A percentile compares a stretch with the other conserved stretches of the same genome.
These are phyloP conservation scores for Erigeron philadelphicus DNA, from an alignment of 140 eudicot genomes.

Conservation along the genomic window DNA sequence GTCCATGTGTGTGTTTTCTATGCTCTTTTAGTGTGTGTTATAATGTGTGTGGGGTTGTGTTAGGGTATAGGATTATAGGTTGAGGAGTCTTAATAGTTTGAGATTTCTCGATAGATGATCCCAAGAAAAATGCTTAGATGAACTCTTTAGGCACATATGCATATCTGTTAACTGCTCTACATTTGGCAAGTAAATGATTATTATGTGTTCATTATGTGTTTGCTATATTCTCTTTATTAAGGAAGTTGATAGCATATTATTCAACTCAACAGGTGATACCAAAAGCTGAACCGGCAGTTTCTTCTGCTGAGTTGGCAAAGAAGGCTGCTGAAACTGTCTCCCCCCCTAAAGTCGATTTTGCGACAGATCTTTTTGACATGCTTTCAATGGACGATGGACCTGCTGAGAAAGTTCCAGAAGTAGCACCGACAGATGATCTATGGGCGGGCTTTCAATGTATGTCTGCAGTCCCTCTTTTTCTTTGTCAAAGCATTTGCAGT, in stretches of 20 bases:
- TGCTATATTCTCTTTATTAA: neutral
- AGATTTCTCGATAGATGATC: neutral
- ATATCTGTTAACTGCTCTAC: slow-evolving; percentile 5
- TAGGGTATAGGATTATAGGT: too few species aligned
- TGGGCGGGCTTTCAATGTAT: slow-evolving; percentile 98
- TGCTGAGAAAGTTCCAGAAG: slow-evolving; percentile 49
- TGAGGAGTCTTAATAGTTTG: too few species aligned
- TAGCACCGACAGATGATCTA: slow-evolving; percentile 55
- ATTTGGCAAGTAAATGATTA: slow-evolving; percentile 8
- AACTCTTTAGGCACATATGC: neutral
- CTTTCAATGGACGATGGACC: slow-evolving; percentile 74
- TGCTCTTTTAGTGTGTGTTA: too few species aligned
- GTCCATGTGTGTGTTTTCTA: neutral
- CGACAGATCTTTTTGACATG: slow-evolving; percentile 86
- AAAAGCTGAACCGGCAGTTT: slow-evolving; percentile 45
- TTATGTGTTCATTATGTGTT: slow-evolving; percentile 18
- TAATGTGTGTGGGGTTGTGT: too few species aligned
- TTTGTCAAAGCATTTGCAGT: too few species aligned
- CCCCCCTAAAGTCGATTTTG: slow-evolving; percentile 73
- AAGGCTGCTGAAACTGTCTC: slow-evolving; percentile 42
- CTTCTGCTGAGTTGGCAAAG: slow-evolving; percentile 44
- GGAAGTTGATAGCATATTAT: slow-evolving; percentile 2
- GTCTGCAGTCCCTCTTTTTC: slow-evolving; percentile 15
- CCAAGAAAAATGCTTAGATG: too few species aligned
- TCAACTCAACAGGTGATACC: slow-evolving; percentile 38